Evolutionary conservation across 2,329 filamentous ascomycete species (phyloP).

Genomic region (Aspergillus udagawae): DNA sequence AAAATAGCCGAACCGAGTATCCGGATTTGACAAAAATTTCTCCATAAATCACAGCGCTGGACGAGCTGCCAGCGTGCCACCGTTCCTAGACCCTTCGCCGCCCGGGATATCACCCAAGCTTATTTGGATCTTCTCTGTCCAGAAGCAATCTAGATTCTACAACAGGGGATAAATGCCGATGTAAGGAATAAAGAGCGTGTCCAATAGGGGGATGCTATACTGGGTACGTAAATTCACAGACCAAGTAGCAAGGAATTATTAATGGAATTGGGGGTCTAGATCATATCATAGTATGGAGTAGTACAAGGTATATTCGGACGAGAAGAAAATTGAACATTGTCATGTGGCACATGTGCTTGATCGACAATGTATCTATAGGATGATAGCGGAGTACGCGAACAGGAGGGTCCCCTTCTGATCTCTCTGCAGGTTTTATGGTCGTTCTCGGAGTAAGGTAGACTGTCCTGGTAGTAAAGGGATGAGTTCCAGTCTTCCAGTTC

Average conservation of each 20-base stretch:
- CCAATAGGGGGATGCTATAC: not conserved
- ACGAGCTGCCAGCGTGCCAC: not conserved
- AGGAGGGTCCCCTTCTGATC: conserved; percentile 10
- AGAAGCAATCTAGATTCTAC: not conserved
- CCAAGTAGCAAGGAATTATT: not conserved
- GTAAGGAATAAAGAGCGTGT: not conserved
- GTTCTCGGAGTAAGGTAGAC: not conserved
- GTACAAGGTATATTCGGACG: not conserved
- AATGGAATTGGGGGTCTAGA: conserved; percentile 6
- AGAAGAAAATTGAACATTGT: conserved; percentile 17
- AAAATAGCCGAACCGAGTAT: conserved; percentile 13
- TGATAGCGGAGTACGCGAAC: conserved; percentile 6
- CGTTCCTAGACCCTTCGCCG: not conserved
- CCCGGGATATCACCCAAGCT: conserved; percentile 4
- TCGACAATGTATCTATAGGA: conserved; percentile 9
- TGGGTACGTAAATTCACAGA: not conserved
- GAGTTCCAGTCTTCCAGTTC: not conserved
- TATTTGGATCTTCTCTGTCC: not conserved
- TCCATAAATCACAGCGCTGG: conserved; percentile 19
- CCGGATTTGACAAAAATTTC: conserved; percentile 13
- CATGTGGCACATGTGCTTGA: conserved; percentile 12
- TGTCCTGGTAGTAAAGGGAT: not conserved
- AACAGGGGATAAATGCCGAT: not conserved
- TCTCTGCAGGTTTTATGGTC: not conserved
- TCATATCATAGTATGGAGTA: not conserved